Conservation (phyloP, 257 asterid species). For the Handroanthus guayacan region DNA sequence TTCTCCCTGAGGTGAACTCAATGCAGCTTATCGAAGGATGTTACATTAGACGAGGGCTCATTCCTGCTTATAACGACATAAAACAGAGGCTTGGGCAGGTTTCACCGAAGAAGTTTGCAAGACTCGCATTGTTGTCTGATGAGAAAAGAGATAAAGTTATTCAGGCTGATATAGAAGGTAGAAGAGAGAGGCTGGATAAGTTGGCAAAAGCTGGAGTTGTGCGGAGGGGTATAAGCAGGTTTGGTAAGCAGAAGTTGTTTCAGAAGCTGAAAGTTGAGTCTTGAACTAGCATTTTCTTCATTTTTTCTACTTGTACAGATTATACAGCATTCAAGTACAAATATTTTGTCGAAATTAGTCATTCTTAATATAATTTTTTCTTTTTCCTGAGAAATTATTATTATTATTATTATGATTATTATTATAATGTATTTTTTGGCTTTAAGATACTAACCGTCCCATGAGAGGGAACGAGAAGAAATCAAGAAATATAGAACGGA, state of each 20-base stretch:
- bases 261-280: conserved; percentile 39
- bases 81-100: conserved; percentile 81
- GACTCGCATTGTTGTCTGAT: conserved; percentile 84
- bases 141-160: conserved; percentile 70
- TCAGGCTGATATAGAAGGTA: conserved; percentile 70
- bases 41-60: conserved; percentile 85
- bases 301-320: not conserved
- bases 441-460: too few species aligned
- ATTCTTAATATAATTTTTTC: not conserved
- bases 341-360: not conserved
- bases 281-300: conserved; percentile 13
- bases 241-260: conserved; percentile 45
- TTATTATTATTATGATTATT: too few species aligned
- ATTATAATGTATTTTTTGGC: too few species aligned
- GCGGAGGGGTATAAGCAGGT: conserved; percentile 41
- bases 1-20: conserved; percentile 70
- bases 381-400: too few species aligned
- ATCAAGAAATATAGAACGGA: too few species aligned
- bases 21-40: conserved; percentile 92
- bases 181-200: conserved; percentile 67
- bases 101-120: conserved; percentile 81
- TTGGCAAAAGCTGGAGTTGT: conserved; percentile 43
- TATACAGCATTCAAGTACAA: not conserved
- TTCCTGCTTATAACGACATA: conserved; percentile 88
- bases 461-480: too few species aligned